A percentile compares a stretch with the other conserved stretches of the same genome.
Conservation (phyloP, 805 yeast species). For the Monosporozyma unispora region DNA sequence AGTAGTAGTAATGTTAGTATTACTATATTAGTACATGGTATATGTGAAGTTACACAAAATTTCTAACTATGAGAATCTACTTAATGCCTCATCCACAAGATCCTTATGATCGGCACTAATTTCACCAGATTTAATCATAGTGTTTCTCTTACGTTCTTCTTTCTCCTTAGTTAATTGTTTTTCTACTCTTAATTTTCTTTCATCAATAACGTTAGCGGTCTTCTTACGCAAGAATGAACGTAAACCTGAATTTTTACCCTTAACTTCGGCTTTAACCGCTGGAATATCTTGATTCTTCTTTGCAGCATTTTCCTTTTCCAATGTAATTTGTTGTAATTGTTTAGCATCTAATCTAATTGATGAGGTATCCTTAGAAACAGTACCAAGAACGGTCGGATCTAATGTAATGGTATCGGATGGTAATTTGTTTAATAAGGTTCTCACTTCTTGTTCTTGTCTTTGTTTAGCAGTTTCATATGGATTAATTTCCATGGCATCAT, state of each 20-base stretch:
- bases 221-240: slow-evolving; percentile 76
- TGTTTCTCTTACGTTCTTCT: slow-evolving; percentile 48
- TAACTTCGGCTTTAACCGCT: slow-evolving; percentile 56
- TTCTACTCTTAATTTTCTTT: slow-evolving; percentile 71
- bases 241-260: slow-evolving; percentile 75
- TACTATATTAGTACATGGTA: background rate
- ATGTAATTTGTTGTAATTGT: slow-evolving; percentile 39
- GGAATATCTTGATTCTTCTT: slow-evolving; percentile 42
- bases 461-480: slow-evolving; percentile 89
- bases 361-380: slow-evolving; percentile 64
- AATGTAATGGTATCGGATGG: slow-evolving; percentile 87
- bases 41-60: background rate
- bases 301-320: slow-evolving; percentile 26
- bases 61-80: slow-evolving; percentile 26
- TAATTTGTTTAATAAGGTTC: slow-evolving; percentile 74
- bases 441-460: slow-evolving; percentile 88
- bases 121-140: slow-evolving; percentile 38
- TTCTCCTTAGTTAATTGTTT: slow-evolving; percentile 68
- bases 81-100: slow-evolving; percentile 33
- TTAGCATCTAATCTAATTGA: slow-evolving; percentile 54
- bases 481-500: slow-evolving; percentile 84
- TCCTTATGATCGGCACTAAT: slow-evolving; percentile 44
- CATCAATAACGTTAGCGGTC: slow-evolving; percentile 76
- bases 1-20: too few relatives aligned
- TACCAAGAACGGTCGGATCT: slow-evolving; percentile 83